Evolutionary conservation across 306 rosid species (phyloP).

Genomic region (Fragaria ananassa): DNA sequence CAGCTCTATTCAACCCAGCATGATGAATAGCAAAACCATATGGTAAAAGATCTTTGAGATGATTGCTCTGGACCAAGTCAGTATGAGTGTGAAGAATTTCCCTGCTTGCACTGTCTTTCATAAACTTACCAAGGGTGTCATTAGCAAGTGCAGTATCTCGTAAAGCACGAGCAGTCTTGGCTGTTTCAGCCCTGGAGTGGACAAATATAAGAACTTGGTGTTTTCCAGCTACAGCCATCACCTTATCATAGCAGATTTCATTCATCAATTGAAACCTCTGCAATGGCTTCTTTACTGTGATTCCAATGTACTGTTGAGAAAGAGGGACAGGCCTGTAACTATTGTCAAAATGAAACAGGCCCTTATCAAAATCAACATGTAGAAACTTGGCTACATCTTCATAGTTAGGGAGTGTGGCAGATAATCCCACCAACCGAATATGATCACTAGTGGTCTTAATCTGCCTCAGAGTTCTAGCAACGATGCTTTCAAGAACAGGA

Average conservation of each 20-base stretch:
- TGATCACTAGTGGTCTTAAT: conserved; percentile 78
- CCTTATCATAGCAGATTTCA: conserved; percentile 87
- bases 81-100: conserved; percentile 91
- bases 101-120: conserved; percentile 91
- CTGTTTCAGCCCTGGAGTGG: conserved; percentile 90
- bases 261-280: conserved; percentile 99
- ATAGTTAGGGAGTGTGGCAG: conserved; percentile 91
- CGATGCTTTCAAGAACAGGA: conserved; percentile 93
- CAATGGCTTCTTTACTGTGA: conserved; percentile 85
- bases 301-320: conserved; percentile 87
- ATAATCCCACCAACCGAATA: conserved; percentile 91
- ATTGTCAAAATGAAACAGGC: conserved; percentile 77
- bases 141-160: conserved; percentile 90
- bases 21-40: conserved; percentile 95
- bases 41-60: conserved; percentile 89
- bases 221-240: conserved; percentile 88
- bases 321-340: conserved; percentile 95
- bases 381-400: conserved; percentile 85
- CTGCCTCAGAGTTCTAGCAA: conserved; percentile 96
- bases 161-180: conserved; percentile 90
- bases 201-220: conserved; percentile 94
- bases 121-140: conserved; percentile 83
- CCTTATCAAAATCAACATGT: conserved; percentile 64
- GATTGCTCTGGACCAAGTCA: conserved; percentile 83
- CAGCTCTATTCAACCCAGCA: conserved; percentile 89